These are phyloP conservation scores for Hansfordia pulvinata DNA, from an alignment of 2,329 filamentous ascomycete species.

Conservation along the genomic window DNA sequence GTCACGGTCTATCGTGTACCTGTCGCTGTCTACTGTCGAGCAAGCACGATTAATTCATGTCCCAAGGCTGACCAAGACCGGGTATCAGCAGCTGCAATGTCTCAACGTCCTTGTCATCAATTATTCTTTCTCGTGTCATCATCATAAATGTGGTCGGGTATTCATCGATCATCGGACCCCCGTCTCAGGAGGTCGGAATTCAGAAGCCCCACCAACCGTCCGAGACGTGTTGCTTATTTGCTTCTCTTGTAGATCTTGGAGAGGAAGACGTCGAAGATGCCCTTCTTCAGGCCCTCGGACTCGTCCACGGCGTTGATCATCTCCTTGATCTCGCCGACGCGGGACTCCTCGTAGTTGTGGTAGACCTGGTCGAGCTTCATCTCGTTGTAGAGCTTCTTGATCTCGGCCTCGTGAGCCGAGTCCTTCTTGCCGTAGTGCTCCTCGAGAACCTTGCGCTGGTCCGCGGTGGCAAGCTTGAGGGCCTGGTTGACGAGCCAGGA, in stretches of 20 bases:
- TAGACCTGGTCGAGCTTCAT: constrained; percentile 74
- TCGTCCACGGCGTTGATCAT: constrained; percentile 76
- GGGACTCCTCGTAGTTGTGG: constrained; percentile 78
- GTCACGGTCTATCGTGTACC: too few relatives aligned
- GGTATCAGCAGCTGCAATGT: too few relatives aligned
- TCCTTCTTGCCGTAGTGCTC: constrained; percentile 93
- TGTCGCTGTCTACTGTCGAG: too few relatives aligned
- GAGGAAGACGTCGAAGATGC: constrained; percentile 79
- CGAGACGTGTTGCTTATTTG: too few relatives aligned
- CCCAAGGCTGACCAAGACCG: too few relatives aligned
- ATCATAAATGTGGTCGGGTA: too few relatives aligned
- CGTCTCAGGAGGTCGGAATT: too few relatives aligned
- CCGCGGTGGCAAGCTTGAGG: constrained; percentile 62
- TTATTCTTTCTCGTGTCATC: too few relatives aligned
- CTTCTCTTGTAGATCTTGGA: constrained; percentile 96
- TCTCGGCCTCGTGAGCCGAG: constrained; percentile 61
- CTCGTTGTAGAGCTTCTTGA: constrained; percentile 84
- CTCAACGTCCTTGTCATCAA: too few relatives aligned
- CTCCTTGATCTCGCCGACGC: constrained; percentile 61
- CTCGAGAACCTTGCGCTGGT: constrained; percentile 79
- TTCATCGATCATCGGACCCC: too few relatives aligned
- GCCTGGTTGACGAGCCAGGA: constrained; percentile 97
- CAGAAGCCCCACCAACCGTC: too few relatives aligned
- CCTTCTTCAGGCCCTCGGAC: constrained; percentile 77
- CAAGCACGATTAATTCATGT: too few relatives aligned